These are phyloP conservation scores for Tuber borchii DNA, from an alignment of 495 filamentous ascomycete genomes.

Conservation along the genomic window DNA sequence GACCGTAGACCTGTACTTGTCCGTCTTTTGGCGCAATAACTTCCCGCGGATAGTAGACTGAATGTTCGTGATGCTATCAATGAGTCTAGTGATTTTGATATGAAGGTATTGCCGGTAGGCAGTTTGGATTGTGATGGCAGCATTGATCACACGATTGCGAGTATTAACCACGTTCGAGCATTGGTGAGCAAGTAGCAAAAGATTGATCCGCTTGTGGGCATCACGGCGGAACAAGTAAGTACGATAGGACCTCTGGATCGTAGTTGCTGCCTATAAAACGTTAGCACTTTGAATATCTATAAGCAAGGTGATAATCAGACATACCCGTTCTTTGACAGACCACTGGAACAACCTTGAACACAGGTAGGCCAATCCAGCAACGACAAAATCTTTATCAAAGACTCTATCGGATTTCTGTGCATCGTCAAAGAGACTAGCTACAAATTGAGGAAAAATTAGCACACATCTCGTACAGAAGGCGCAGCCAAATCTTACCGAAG, in stretches of 20 bases:
- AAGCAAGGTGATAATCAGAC: background rate
- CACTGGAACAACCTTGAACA: constrained; percentile 56
- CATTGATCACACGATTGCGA: constrained; percentile 47
- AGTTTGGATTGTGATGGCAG: constrained; percentile 51
- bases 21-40: constrained; percentile 19
- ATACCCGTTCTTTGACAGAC: constrained; percentile 42
- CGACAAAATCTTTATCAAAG: constrained; percentile 50
- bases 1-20: constrained; percentile 5
- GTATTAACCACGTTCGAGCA: constrained; percentile 49
- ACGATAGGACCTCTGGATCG: constrained; percentile 48
- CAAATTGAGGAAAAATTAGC: constrained; percentile 17
- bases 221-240: constrained; percentile 38
- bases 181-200: constrained; percentile 46
- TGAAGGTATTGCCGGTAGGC: constrained; percentile 41
- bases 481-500: constrained; percentile 46
- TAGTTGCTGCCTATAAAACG: constrained; percentile 46
- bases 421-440: constrained; percentile 42
- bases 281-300: constrained; percentile 6
- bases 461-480: background rate
- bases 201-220: constrained; percentile 44
- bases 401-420: constrained; percentile 39
- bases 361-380: constrained; percentile 56
- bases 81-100: constrained; percentile 35
- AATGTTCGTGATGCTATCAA: constrained; percentile 27
- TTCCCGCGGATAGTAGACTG: constrained; percentile 35